phyloP scores from a whole-genome alignment of 768 basidiomycete genomes.

The Pleurotus ostreatus region DNA sequence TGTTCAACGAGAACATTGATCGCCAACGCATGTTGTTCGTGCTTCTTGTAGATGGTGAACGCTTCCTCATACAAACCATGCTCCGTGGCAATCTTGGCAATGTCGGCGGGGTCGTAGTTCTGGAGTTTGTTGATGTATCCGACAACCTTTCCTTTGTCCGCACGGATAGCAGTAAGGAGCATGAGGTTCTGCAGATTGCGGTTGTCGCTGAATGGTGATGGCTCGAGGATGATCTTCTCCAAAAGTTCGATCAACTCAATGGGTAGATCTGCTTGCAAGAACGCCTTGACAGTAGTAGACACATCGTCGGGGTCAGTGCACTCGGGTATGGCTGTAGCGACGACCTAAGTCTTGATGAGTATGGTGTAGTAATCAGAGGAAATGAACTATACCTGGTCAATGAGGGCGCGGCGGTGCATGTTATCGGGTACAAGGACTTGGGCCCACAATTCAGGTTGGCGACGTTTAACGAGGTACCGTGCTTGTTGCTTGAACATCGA shows the following conservation, averaged over 20 bases:
- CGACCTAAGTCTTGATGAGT: conserved; percentile 48
- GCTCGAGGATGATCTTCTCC: conserved; percentile 98
- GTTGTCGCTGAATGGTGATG: conserved; percentile 97
- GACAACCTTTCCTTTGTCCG: conserved; percentile 98
- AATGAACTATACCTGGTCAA: conserved; percentile 69
- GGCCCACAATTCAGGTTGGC: conserved; percentile 92
- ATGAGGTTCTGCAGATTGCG: conserved; percentile 93
- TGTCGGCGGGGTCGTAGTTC: conserved; percentile 92
- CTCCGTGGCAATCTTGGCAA: conserved; percentile 95
- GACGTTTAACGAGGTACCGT: conserved; percentile 94
- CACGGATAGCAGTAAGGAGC: conserved; percentile 91
- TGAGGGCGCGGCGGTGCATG: conserved; percentile 86
- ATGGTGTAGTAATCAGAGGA: not conserved
- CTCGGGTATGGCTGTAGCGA: conserved; percentile 93
- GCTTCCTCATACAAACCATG: conserved; percentile 96
- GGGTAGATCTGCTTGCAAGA: conserved; percentile 94
- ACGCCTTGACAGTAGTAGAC: conserved; percentile 96
- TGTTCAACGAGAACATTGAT: conserved; percentile 98
- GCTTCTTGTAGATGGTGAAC: conserved; percentile 95
- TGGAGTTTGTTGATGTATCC: conserved; percentile 96
- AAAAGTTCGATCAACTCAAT: conserved; percentile 95
- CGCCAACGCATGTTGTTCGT: conserved; percentile 91
- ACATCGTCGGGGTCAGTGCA: conserved; percentile 98
- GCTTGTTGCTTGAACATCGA: conserved; percentile 99
- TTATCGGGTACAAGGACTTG: conserved; percentile 91